A percentile compares a stretch with the other conserved stretches of the same genome.
phyloP scores from a whole-genome alignment of 2,329 filamentous ascomycete genomes.

The Aspergillus proliferans region DNA sequence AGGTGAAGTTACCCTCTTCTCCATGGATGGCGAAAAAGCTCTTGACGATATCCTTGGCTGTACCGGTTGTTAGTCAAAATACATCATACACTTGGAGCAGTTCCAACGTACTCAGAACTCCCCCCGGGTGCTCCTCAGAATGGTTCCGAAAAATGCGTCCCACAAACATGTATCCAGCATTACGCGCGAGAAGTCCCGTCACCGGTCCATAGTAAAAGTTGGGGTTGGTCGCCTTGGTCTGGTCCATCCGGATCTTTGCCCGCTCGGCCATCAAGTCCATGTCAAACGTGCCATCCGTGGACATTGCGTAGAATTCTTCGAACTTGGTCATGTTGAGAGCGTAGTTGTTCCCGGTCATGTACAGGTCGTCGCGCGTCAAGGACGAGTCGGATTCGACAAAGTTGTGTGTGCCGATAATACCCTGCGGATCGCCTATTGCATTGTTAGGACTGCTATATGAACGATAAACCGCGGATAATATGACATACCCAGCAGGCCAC shows the following conservation, averaged over 20 bases:
- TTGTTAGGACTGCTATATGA: background rate
- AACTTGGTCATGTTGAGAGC: constrained; percentile 50
- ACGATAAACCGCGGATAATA: background rate
- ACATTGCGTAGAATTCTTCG: constrained; percentile 41
- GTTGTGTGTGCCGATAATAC: constrained; percentile 50
- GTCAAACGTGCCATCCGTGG: constrained; percentile 34
- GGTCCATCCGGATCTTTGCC: constrained; percentile 40
- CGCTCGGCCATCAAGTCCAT: constrained; percentile 41
- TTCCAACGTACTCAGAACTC: constrained; percentile 30
- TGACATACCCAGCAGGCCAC: constrained; percentile 37
- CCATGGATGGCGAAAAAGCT: constrained; percentile 45
- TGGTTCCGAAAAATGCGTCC: constrained; percentile 42
- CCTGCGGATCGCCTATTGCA: constrained; percentile 37
- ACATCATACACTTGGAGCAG: background rate
- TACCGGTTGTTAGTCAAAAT: background rate
- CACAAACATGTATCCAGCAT: constrained; percentile 45
- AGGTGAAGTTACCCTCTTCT: constrained; percentile 35
- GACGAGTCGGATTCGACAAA: constrained; percentile 52
- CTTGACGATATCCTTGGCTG: constrained; percentile 38
- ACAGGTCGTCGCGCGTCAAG: constrained; percentile 49
- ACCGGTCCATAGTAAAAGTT: constrained; percentile 52
- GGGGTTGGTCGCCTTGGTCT: constrained; percentile 47
- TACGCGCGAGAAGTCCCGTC: constrained; percentile 45
- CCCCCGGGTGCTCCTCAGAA: constrained; percentile 35
- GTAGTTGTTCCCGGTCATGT: constrained; percentile 45